phyloP scores from a whole-genome alignment of 805 yeast genomes.

The Priceomyces melissophilus region DNA sequence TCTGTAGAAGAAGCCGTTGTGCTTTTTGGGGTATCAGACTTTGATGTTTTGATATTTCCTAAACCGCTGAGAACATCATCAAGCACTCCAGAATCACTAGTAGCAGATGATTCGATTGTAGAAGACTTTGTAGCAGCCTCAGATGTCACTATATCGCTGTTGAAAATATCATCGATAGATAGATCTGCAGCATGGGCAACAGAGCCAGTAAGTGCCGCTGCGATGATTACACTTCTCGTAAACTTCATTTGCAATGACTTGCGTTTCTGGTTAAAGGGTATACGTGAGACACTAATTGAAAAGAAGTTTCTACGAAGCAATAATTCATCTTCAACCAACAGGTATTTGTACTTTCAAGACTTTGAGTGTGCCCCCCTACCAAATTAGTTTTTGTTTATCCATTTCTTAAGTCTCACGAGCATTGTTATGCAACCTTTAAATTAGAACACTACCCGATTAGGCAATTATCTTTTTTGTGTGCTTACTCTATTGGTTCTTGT shows the following conservation, averaged over 20 bases:
- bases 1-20: too few species aligned
- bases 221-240: conserved; percentile 1
- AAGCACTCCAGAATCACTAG: conserved; percentile 1
- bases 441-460: conserved; percentile 3
- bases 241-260: conserved; percentile 2
- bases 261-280: not conserved
- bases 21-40: too few species aligned
- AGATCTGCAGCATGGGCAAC: conserved; percentile 6
- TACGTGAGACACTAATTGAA: not conserved
- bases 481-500: not conserved
- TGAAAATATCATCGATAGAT: conserved; percentile 1
- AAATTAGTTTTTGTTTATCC: conserved; percentile 18
- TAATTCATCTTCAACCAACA: not conserved
- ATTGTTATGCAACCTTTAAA: too few species aligned
- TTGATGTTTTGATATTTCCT: too few species aligned
- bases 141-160: not conserved
- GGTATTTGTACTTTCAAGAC: conserved; percentile 5
- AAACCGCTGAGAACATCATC: not conserved
- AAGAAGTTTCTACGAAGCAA: not conserved
- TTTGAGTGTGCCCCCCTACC: conserved; percentile 8
- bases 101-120: conserved; percentile 2
- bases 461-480: not conserved
- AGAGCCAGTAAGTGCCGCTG: not conserved
- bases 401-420: not conserved
- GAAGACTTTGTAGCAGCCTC: not conserved